Conservation (phyloP, 768 basidiomycete species). For the Tubosaeta sp. region DNA sequence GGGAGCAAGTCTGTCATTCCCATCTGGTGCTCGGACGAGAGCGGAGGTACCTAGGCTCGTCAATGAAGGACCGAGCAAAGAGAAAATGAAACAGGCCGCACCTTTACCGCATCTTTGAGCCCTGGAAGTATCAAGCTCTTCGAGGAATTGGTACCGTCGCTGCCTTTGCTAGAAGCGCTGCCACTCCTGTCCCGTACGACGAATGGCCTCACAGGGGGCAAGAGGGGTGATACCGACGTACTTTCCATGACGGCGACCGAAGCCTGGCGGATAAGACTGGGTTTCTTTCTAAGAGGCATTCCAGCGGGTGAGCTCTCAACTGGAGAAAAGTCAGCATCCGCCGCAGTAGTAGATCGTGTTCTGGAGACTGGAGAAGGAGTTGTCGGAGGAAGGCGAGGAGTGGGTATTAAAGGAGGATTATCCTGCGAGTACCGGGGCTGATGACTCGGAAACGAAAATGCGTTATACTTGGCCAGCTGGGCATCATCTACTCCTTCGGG, state of each 20-base stretch:
- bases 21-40: conserved; percentile 66
- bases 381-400: conserved; percentile 23
- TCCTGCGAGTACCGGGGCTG: conserved; percentile 59
- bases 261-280: conserved; percentile 46
- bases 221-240: conserved; percentile 32
- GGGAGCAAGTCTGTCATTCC: conserved; percentile 68
- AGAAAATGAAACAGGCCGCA: conserved; percentile 18
- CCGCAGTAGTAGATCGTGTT: conserved; percentile 32
- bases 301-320: conserved; percentile 9
- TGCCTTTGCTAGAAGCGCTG: conserved; percentile 40
- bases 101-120: conserved; percentile 72
- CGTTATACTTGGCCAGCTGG: conserved; percentile 41
- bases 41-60: conserved; percentile 50
- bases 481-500: conserved; percentile 37
- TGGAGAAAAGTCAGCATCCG: conserved; percentile 18
- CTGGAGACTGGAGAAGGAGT: conserved; percentile 32
- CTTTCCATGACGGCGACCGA: conserved; percentile 55
- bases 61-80: background rate
- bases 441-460: conserved; percentile 55
- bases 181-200: conserved; percentile 47
- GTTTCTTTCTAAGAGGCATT: conserved; percentile 23
- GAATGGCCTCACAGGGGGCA: conserved; percentile 45
- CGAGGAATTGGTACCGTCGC: conserved; percentile 28
- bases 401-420: conserved; percentile 31
- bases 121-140: conserved; percentile 46